Base-by-base conservation (phyloP, 2,329 filamentous ascomycete genomes). In the Aspergillus alliaceus region DNA sequence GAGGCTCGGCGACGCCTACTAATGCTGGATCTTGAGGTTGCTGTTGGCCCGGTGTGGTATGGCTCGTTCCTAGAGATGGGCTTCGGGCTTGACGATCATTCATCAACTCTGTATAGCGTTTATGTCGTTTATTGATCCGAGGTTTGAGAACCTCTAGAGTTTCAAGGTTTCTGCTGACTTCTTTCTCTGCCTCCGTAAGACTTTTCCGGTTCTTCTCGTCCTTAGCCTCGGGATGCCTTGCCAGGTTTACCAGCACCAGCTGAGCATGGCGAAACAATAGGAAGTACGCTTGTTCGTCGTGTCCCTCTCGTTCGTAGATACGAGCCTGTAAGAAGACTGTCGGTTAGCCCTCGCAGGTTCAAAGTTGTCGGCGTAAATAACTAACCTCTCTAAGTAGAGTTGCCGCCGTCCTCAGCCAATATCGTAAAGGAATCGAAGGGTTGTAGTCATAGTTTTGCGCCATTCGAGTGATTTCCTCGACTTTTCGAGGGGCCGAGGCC, bases 251-350 rank as follows among this genome's bases (percentile, higher is more conserved):
- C 27, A 96, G 79, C 24, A 96, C 85, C n/a, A 99, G 86, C 53
- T 88, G 83, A 9, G 91, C 91, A 76, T 96, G 92, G 65, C 95
- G 87, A 71, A 95, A 91, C n/a, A 96, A 84, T 58, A 98, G 86
- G 54, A 97, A 84, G 73, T 96, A 99, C 4, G 93, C 90, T 69
- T 95, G 89, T 66, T 92, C 86, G 62, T 91, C 86, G 75, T 97
- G 93, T 67, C 89, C 88, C 74, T 98, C 93, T 40, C 84, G 84
- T 67, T 95, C 84, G 71, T 96, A 96, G 66, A 93, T 91, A 51
- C 86, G 82, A 20, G 91, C 93, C 90, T 97, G 69, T 12, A 46
- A 24, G 12, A 27, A 32, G 31, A 32, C 15, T 44, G 25, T 31
- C 49, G 15, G 24, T 59, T 22, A 49, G n/a, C 24, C 20, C 35